Base-by-base conservation (phyloP, 140 eudicot genomes). In the Stevia rebaudiana region DNA sequence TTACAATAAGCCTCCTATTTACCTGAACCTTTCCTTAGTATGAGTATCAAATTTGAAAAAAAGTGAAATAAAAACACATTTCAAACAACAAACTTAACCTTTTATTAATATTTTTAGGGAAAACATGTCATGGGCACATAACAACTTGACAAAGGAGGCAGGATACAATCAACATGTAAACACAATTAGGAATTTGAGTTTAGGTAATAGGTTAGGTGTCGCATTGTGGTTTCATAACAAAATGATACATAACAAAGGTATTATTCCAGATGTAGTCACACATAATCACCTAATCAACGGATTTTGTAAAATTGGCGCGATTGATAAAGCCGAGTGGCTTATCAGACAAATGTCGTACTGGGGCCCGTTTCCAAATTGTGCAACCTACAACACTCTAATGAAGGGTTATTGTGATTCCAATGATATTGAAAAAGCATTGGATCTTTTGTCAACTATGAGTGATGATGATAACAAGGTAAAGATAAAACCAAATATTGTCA, bases 301-400 rank as follows among this genome's bases (percentile, higher is more conserved):
- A 63, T 74, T 89, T 55, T 89, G 89, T 81, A 83, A 83, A 71
- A 73, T 36, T 17, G 80, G 87, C 33, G 71, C 69, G 16, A 48
- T 86, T 16, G 82, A 79, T 67, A 86, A 60, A 74, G 97, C 97
- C 6, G 83, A 86, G 61, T 74, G 79, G 86, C 88, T 89, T 75
- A 76, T 81, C 48, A 61, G 60, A 18, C 81, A 83, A 50, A 89
- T 89, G 95, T 71, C 71, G 35, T 30, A 3, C 49, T 9, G 71
- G 35, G 97, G 97, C 31, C 97, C 89, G 16, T 12, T 78, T 69
- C 97, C 97, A 43, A 89, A 71, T 70, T 82, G 85, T 67, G 84
- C 79, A 11, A 86, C 95, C 39, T 86, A 79, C 78, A 89, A 89
- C 82, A 83, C 82, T 6, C 78, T 89, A 30, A 79, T 89, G 76